Base-by-base conservation (phyloP, 441 rosid species). In the Bocquillonia castaneifolia region DNA sequence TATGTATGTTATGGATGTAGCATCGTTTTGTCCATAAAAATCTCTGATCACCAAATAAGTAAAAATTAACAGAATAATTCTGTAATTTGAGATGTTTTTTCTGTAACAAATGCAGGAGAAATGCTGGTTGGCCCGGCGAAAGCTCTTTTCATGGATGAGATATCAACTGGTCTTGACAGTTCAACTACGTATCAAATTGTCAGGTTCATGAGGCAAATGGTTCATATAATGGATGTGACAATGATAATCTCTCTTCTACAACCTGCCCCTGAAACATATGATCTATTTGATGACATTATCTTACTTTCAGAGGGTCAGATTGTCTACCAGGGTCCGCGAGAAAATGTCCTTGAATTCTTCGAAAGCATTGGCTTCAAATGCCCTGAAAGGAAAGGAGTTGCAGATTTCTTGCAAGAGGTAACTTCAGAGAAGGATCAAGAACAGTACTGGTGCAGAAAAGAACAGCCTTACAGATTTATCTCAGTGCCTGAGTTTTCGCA, bases 41-140 rank as follows among this genome's bases (percentile, higher is more conserved):
- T 36, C 10, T 36, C 40, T 10, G 40, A 3, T 3, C 40, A 3
- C 10, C 40, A 36, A 3, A 10, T 36, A 4, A 36, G 40, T 3
- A 3, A 36, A 3, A 3, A 10, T 36, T 36, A 10, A 36, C 6
- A 4, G 23, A 58, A 28, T 20, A 2, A 32, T 32, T 34, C 14
- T 58, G 13, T n/a, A 10, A n/a, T 60, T 15, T 60, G 32, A 40
- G 12, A 25, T 13, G 31, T 34, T 10, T 60, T 40, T 25, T 14
- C 8, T 13, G 13, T 31, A 17, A 12, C n/a, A 59, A 51, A 69
- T 72, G 76, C 86, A 79, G 93, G 93, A 18, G 93, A 88, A 74
- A 88, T 88, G 93, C 72, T 88, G 78, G 93, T 81, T 20, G 93
- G 93, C 72, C 88, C 90, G 0, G 88, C 93, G 0, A 85, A 83